These are phyloP conservation scores for Annulohypoxylon stygium DNA, from an alignment of 495 filamentous ascomycete species.

Conservation along the genomic window DNA sequence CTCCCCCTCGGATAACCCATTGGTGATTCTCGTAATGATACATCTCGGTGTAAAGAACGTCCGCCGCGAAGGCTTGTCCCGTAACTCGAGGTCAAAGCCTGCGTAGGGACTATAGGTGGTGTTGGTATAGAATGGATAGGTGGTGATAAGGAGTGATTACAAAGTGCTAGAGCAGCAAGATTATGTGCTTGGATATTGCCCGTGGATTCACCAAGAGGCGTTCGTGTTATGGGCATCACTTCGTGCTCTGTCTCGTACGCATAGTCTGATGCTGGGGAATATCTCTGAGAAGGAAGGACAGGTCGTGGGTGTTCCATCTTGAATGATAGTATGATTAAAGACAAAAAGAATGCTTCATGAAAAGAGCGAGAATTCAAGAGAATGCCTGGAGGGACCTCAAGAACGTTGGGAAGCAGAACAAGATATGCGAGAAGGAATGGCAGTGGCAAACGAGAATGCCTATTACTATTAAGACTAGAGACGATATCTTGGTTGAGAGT, in stretches of 20 bases:
- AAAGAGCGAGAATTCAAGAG: conserved; percentile 50
- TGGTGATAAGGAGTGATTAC: conserved; percentile 57
- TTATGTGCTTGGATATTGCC: conserved; percentile 63
- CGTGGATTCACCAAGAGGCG: conserved; percentile 63
- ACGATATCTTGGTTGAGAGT: conserved; percentile 34
- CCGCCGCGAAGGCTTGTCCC: conserved; percentile 52
- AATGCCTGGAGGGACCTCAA: conserved; percentile 49
- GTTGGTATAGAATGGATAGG: conserved; percentile 56
- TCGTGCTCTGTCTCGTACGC: conserved; percentile 51
- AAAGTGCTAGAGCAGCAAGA: conserved; percentile 53
- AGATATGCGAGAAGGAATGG: conserved; percentile 56
- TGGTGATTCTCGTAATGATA: conserved; percentile 51
- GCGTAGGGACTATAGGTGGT: conserved; percentile 59
- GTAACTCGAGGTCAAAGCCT: conserved; percentile 56
- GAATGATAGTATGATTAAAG: conserved; percentile 33
- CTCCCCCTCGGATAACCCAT: conserved; percentile 60
- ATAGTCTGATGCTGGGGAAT: conserved; percentile 50
- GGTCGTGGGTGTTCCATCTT: conserved; percentile 52
- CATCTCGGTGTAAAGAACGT: conserved; percentile 53
- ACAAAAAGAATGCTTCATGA: conserved; percentile 53
- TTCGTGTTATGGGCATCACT: conserved; percentile 50
- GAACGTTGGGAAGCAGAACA: conserved; percentile 53
- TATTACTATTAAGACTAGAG: conserved; percentile 48
- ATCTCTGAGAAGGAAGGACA: conserved; percentile 52
- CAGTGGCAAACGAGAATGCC: conserved; percentile 50